phyloP scores from a whole-genome alignment of 768 basidiomycete species.

The Tulasnella sp. region DNA sequence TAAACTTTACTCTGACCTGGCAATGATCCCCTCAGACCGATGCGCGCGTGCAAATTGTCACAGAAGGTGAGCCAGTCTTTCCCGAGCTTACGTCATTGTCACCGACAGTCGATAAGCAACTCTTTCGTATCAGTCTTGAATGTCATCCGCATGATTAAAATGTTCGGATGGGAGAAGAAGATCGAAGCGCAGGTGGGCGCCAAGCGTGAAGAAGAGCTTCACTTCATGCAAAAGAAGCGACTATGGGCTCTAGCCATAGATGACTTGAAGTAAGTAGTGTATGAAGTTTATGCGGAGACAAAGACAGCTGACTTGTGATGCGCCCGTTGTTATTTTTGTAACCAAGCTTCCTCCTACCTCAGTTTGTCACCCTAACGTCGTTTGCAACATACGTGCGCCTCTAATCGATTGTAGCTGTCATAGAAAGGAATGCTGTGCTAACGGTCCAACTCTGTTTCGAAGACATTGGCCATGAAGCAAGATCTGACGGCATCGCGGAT shows the following conservation, averaged over 20 bases:
- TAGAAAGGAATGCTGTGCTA: too few species aligned
- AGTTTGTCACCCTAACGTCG: conserved; percentile 53
- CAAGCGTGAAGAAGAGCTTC: conserved; percentile 51
- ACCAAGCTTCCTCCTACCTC: conserved; percentile 49
- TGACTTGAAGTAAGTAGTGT: conserved; percentile 31
- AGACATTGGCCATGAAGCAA: conserved; percentile 30
- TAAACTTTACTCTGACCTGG: background rate
- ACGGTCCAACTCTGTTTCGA: too few species aligned
- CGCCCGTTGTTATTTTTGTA: conserved; percentile 22
- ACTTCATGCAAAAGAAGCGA: conserved; percentile 41
- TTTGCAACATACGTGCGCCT: conserved; percentile 49
- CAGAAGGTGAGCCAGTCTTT: conserved; percentile 39
- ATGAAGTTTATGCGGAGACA: background rate
- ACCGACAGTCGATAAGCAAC: background rate
- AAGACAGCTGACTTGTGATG: too few species aligned
- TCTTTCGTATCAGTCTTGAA: conserved; percentile 34
- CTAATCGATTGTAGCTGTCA: too few species aligned
- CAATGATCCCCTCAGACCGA: conserved; percentile 32
- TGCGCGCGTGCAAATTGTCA: conserved; percentile 47
- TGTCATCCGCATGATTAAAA: conserved; percentile 55
- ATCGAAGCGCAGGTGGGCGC: conserved; percentile 41
- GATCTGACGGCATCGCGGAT: conserved; percentile 31
- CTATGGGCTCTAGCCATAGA: conserved; percentile 38
- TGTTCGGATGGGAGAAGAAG: conserved; percentile 45
- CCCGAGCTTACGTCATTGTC: background rate